Evolutionary conservation across 441 rosid species (phyloP).

Genomic region (Aquilaria agallochum): DNA sequence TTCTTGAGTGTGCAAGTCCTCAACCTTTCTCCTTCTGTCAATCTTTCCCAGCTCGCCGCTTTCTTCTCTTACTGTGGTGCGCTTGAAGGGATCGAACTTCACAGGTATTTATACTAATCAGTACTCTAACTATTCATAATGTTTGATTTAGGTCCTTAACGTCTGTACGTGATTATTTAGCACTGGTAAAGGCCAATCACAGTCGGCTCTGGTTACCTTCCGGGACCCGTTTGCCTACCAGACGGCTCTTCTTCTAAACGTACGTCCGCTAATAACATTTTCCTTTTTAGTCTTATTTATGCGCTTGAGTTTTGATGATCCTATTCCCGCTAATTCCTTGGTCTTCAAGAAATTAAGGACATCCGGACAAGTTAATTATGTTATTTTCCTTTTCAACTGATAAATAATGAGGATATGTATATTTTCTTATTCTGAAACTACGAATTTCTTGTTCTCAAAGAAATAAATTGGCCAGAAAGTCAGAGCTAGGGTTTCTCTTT

Average conservation of each 20-base stretch:
- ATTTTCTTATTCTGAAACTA: background rate
- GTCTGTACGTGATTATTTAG: background rate
- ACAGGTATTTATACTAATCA: constrained; percentile 10
- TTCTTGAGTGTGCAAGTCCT: constrained; percentile 28
- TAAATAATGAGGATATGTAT: background rate
- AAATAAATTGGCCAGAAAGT: too few species aligned
- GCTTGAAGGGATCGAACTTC: constrained; percentile 27
- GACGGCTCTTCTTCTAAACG: constrained; percentile 39
- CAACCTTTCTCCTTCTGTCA: constrained; percentile 20
- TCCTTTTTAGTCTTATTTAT: background rate
- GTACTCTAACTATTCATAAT: background rate
- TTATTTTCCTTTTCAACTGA: background rate
- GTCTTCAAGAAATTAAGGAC: too few species aligned
- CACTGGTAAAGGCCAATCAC: constrained; percentile 21
- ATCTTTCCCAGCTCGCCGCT: constrained; percentile 18
- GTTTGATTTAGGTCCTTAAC: background rate
- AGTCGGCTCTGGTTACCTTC: constrained; percentile 31
- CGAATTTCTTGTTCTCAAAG: background rate
- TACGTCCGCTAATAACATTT: constrained; percentile 11
- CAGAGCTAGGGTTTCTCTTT: too few species aligned
- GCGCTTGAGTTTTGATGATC: background rate
- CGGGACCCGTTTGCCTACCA: constrained; percentile 31
- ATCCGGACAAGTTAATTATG: too few species aligned
- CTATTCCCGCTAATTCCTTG: too few species aligned
- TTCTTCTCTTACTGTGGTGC: constrained; percentile 41